These are phyloP conservation scores for Diddensiella transvaalensis DNA, from an alignment of 805 yeast genomes.

Conservation along the genomic window DNA sequence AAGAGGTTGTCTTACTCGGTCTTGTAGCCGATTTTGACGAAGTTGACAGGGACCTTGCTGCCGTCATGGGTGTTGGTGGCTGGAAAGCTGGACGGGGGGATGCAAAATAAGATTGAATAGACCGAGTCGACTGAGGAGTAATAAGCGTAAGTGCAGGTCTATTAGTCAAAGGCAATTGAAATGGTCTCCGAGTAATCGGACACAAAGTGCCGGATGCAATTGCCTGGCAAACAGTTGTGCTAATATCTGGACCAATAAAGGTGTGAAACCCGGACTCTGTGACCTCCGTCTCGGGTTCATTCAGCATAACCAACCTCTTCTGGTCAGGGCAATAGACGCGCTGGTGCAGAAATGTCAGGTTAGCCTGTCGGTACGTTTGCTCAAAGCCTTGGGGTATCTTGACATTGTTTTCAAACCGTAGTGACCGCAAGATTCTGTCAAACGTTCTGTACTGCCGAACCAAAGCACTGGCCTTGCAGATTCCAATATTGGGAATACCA, in stretches of 20 bases:
- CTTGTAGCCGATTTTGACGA: background rate
- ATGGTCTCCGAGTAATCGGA: slow-evolving; percentile 53
- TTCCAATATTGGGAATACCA: slow-evolving; percentile 80
- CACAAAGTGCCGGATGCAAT: slow-evolving; percentile 65
- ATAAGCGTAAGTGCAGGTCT: background rate
- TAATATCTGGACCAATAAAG: slow-evolving; percentile 36
- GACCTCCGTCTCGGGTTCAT: slow-evolving; percentile 42
- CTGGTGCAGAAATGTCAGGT: slow-evolving; percentile 76
- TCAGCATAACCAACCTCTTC: slow-evolving; percentile 52
- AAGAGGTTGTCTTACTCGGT: background rate
- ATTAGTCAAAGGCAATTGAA: slow-evolving; percentile 23
- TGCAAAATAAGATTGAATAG: background rate
- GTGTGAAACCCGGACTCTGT: slow-evolving; percentile 20
- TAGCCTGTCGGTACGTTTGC: slow-evolving; percentile 61
- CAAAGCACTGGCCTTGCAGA: slow-evolving; percentile 65
- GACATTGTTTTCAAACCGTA: slow-evolving; percentile 58
- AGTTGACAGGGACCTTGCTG: background rate
- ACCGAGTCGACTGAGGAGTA: background rate
- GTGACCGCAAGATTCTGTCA: slow-evolving; percentile 42
- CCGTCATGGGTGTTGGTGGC: background rate
- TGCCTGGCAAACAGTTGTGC: slow-evolving; percentile 45
- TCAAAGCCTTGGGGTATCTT: slow-evolving; percentile 55
- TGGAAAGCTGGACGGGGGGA: background rate
- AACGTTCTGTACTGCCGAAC: slow-evolving; percentile 50
- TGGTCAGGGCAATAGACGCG: slow-evolving; percentile 73